phyloP scores from a whole-genome alignment of 2,329 filamentous ascomycete species.

The Passalora sequoiae region DNA sequence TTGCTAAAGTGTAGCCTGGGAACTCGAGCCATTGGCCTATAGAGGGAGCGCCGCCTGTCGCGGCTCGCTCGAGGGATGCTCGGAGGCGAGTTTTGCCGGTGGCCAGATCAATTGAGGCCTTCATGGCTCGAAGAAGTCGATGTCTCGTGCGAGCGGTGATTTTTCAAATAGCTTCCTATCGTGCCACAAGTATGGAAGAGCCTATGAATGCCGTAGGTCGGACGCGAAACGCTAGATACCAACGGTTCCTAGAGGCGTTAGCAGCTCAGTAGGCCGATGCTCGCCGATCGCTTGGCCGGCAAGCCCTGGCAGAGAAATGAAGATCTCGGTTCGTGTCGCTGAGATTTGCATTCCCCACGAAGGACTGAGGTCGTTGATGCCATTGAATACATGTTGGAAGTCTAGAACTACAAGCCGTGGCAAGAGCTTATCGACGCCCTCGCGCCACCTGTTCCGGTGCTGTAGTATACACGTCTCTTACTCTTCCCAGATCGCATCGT shows the following conservation, averaged over 20 bases:
- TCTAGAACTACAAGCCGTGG: background rate
- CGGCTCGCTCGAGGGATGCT: constrained; percentile 11
- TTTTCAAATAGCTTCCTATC: no score
- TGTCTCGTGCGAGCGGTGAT: no score
- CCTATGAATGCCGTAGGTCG: no score
- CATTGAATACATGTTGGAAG: background rate
- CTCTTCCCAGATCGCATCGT: background rate
- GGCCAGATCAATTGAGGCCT: background rate
- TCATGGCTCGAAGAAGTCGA: background rate
- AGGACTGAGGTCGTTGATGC: background rate
- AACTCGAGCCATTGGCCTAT: constrained; percentile 19
- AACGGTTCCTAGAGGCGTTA: no score
- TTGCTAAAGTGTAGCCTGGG: constrained; percentile 17
- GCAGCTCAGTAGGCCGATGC: no score
- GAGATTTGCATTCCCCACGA: no score
- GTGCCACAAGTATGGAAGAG: no score
- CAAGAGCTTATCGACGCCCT: background rate
- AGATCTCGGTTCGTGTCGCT: background rate
- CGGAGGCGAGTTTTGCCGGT: constrained; percentile 11
- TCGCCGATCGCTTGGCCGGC: constrained; percentile 1
- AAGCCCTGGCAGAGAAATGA: no score
- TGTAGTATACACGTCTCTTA: constrained; percentile 1
- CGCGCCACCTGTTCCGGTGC: background rate
- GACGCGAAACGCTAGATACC: no score
- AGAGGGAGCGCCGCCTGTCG: constrained; percentile 7